Evolutionary conservation across 179 eudicot genomes (phyloP).

Genomic region (Spinacia oleracea): DNA sequence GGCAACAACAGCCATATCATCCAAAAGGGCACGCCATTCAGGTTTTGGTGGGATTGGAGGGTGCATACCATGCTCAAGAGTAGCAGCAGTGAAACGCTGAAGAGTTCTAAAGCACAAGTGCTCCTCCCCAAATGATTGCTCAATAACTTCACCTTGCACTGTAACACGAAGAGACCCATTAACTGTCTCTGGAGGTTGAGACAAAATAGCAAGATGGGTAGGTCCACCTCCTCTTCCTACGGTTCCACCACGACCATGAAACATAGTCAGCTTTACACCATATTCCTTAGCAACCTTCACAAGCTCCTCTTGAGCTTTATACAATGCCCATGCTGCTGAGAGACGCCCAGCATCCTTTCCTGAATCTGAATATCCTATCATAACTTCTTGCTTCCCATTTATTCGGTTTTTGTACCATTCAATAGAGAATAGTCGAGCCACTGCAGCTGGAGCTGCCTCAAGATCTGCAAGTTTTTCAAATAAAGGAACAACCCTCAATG

Average conservation of each 20-base stretch:
- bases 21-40: slow-evolving; percentile 91
- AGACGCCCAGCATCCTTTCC: slow-evolving; percentile 96
- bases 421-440: slow-evolving; percentile 82
- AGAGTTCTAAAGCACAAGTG: slow-evolving; percentile 90
- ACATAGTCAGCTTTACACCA: slow-evolving; percentile 88
- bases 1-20: slow-evolving; percentile 69
- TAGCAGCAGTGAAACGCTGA: slow-evolving; percentile 87
- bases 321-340: slow-evolving; percentile 90
- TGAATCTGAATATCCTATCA: slow-evolving; percentile 96
- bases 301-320: slow-evolving; percentile 96
- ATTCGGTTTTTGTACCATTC: slow-evolving; percentile 80
- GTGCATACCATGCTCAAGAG: slow-evolving; percentile 95
- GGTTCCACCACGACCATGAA: slow-evolving; percentile 96
- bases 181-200: slow-evolving; percentile 91
- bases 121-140: slow-evolving; percentile 94
- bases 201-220: slow-evolving; percentile 91
- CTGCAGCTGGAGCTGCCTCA: slow-evolving; percentile 91
- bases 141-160: slow-evolving; percentile 93
- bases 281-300: slow-evolving; percentile 71
- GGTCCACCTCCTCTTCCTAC: slow-evolving; percentile 99
- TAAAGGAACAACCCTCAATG: slow-evolving; percentile 85
- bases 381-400: slow-evolving; percentile 90
- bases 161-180: slow-evolving; percentile 93
- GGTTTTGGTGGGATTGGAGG: slow-evolving; percentile 88
- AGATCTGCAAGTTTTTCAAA: slow-evolving; percentile 91